phyloP scores from a whole-genome alignment of 352 stramenopile genomes.

The Blastocystis sp. region DNA sequence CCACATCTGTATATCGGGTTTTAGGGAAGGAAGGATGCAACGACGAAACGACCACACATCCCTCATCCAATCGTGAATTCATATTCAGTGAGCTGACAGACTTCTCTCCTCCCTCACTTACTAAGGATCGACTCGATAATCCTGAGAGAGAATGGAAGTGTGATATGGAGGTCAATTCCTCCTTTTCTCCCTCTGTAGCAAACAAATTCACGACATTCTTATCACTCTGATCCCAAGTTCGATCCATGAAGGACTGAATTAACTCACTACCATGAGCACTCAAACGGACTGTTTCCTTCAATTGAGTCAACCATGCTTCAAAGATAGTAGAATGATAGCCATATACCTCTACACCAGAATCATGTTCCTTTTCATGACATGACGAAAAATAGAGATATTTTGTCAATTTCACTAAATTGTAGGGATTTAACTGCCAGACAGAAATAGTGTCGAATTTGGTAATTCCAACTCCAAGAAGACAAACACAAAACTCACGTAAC shows the following conservation, averaged over 20 bases:
- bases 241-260: slow-evolving; percentile 51
- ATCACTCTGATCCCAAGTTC: slow-evolving; percentile 53
- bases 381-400: slow-evolving; percentile 33
- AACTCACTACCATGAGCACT: not conserved
- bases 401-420: slow-evolving; percentile 27
- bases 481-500: not conserved
- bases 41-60: slow-evolving; percentile 20
- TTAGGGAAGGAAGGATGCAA: slow-evolving; percentile 40
- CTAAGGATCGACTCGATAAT: not conserved
- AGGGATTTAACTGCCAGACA: slow-evolving; percentile 27
- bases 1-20: slow-evolving; percentile 15
- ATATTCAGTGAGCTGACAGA: not conserved
- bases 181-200: not conserved
- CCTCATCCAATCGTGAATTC: not conserved
- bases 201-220: slow-evolving; percentile 47
- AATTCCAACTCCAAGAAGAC: not conserved
- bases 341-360: not conserved
- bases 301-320: not conserved
- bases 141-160: not conserved
- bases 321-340: not conserved
- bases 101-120: not conserved
- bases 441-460: slow-evolving; percentile 2
- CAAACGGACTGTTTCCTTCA: slow-evolving; percentile 5
- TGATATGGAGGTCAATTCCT: not conserved
- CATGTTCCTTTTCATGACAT: not conserved